phyloP scores from a whole-genome alignment of 495 filamentous ascomycete species.

The Apiosordaria backusii region DNA sequence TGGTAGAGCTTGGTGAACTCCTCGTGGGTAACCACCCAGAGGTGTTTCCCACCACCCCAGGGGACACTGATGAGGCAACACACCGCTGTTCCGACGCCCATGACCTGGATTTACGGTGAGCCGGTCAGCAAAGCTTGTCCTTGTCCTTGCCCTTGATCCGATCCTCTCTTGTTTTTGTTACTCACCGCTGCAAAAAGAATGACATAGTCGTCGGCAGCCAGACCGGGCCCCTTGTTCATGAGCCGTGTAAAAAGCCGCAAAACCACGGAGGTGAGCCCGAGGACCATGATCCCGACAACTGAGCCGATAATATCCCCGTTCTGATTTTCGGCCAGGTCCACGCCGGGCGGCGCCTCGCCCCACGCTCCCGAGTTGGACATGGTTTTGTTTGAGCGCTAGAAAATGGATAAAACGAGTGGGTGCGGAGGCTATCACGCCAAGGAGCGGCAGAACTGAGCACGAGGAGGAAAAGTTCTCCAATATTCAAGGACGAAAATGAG shows the following conservation, averaged over 20 bases:
- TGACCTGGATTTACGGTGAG: conserved; percentile 11
- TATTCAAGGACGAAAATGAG: neutral
- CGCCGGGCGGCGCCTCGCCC: conserved; percentile 16
- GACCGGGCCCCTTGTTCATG: conserved; percentile 16
- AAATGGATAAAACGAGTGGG: neutral
- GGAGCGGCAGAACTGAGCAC: neutral
- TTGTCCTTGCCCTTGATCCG: neutral
- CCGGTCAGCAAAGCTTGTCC: neutral
- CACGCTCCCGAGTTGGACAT: conserved; percentile 22
- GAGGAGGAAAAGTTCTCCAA: neutral
- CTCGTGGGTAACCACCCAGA: conserved; percentile 19
- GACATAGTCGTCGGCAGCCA: conserved; percentile 24
- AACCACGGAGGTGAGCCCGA: conserved; percentile 17
- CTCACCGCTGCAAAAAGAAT: conserved; percentile 21
- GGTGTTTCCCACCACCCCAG: conserved; percentile 23
- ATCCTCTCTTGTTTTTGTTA: neutral
- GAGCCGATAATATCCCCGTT: conserved; percentile 20
- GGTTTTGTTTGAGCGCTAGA: neutral
- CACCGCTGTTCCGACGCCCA: conserved; percentile 23
- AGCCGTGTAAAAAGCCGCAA: conserved; percentile 17
- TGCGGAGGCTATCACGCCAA: neutral
- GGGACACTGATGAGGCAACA: conserved; percentile 22
- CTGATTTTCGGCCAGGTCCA: conserved; percentile 23
- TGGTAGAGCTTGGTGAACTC: conserved; percentile 26
- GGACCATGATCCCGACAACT: conserved; percentile 21